Conservation (phyloP, 495 filamentous ascomycete genomes). For the Daldinia bambusicola region DNA sequence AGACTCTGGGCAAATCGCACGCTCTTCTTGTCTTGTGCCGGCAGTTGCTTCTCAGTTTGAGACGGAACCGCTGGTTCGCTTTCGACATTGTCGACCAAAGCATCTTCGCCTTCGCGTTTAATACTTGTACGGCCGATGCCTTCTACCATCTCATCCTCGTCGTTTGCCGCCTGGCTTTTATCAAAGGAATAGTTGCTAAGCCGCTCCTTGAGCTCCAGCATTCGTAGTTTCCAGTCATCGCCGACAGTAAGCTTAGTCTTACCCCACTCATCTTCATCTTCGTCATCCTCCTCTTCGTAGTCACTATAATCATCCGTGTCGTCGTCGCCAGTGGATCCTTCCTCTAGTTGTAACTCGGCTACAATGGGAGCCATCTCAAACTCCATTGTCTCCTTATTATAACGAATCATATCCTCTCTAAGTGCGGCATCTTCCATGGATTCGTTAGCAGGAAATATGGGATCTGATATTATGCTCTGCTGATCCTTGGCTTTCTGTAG, state of each 20-base stretch:
- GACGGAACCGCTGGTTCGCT: not conserved
- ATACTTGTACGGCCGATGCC: conserved; percentile 55
- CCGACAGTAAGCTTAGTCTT: conserved; percentile 69
- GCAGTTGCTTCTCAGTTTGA: not conserved
- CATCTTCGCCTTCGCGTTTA: conserved; percentile 29
- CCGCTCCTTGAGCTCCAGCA: conserved; percentile 84
- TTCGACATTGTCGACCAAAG: conserved; percentile 7
- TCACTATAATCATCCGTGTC: conserved; percentile 66
- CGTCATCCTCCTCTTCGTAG: conserved; percentile 60
- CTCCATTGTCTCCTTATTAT: conserved; percentile 68
- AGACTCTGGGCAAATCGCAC: conserved; percentile 80
- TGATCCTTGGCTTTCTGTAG: conserved; percentile 59
- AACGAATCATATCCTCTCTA: conserved; percentile 91
- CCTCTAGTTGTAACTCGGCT: conserved; percentile 89
- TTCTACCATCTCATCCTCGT: conserved; percentile 47
- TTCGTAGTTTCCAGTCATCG: conserved; percentile 72
- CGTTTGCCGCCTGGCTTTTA: conserved; percentile 29
- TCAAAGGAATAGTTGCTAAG: conserved; percentile 56
- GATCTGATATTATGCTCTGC: conserved; percentile 55
- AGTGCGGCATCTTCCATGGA: conserved; percentile 80
- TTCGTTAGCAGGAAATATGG: conserved; percentile 69
- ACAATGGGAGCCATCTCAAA: conserved; percentile 87
- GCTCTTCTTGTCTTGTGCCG: conserved; percentile 67
- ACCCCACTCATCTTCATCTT: conserved; percentile 73
- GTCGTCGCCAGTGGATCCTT: conserved; percentile 68